Conservation (phyloP, 1,284 basidiomycete genomes). For the Sporisorium iseilematis-ciliati region DNA sequence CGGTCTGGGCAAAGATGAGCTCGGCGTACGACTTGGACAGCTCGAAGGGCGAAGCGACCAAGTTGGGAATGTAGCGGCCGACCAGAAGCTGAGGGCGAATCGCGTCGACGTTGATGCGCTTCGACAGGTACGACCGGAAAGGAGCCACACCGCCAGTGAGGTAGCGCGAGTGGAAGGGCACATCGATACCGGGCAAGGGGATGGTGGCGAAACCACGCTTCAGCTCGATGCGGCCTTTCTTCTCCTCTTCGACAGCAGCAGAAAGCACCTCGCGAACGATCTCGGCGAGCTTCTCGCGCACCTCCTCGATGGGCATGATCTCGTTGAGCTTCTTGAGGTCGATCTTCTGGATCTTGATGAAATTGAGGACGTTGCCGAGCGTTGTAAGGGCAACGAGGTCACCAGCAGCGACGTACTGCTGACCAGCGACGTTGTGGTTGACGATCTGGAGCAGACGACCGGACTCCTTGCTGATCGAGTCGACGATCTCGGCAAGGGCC, state of each 20-base stretch:
- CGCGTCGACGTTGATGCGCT: slow-evolving; percentile 87
- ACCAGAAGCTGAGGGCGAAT: slow-evolving; percentile 82
- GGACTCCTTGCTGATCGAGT: slow-evolving; percentile 74
- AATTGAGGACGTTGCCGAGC: slow-evolving; percentile 95
- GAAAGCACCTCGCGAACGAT: slow-evolving; percentile 88
- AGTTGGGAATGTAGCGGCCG: slow-evolving; percentile 87
- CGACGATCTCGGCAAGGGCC: slow-evolving; percentile 89
- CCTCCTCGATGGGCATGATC: slow-evolving; percentile 84
- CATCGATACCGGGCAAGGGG: slow-evolving; percentile 87
- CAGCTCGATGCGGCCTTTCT: slow-evolving; percentile 90
- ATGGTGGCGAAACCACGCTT: slow-evolving; percentile 86
- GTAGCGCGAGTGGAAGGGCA: slow-evolving; percentile 98
- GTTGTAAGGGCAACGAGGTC: slow-evolving; percentile 92
- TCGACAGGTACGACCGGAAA: slow-evolving; percentile 92
- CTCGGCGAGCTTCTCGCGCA: slow-evolving; percentile 89
- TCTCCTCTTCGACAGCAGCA: slow-evolving; percentile 79
- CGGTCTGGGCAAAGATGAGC: slow-evolving; percentile 75
- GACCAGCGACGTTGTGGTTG: slow-evolving; percentile 88
- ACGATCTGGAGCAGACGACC: slow-evolving; percentile 88
- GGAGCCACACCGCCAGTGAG: slow-evolving; percentile 95
- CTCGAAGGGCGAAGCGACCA: slow-evolving; percentile 93
- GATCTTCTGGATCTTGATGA: slow-evolving; percentile 95
- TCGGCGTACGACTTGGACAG: slow-evolving; percentile 91
- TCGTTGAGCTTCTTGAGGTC: slow-evolving; percentile 92
- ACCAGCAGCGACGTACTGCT: slow-evolving; percentile 84